Conservation (phyloP, 2,329 filamentous ascomycete genomes). For the Cladosporium sp. region DNA sequence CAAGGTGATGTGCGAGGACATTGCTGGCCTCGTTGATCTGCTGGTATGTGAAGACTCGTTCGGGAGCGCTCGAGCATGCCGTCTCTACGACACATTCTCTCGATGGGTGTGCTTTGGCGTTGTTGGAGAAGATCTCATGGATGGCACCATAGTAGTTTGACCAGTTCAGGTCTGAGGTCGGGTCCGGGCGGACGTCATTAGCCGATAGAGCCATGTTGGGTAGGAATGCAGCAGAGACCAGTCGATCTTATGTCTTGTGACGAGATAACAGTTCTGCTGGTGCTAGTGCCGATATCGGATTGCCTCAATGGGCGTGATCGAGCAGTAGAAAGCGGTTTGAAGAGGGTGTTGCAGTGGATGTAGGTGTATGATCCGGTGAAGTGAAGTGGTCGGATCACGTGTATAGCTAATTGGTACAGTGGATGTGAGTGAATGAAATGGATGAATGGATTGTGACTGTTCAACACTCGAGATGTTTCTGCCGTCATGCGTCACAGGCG, state of each 20-base stretch:
- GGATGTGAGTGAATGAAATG: not conserved
- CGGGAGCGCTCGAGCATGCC: slow-evolving; percentile 45
- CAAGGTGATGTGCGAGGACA: slow-evolving; percentile 74
- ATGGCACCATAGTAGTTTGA: slow-evolving; percentile 65
- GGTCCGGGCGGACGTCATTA: slow-evolving; percentile 55
- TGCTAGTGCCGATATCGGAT: slow-evolving; percentile 16
- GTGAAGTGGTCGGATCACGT: not conserved
- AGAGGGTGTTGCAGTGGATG: not conserved
- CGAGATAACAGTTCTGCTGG: slow-evolving; percentile 12
- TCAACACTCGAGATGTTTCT: not conserved
- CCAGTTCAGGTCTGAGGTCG: slow-evolving; percentile 68
- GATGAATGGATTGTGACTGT: not conserved
- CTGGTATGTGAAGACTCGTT: slow-evolving; percentile 69
- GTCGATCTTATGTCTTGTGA: slow-evolving; percentile 15
- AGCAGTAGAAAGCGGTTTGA: not conserved
- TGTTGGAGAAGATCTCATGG: slow-evolving; percentile 67
- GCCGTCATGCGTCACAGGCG: slow-evolving; percentile 8
- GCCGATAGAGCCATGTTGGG: slow-evolving; percentile 30
- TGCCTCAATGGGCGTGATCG: slow-evolving; percentile 11
- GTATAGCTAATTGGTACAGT: not conserved
- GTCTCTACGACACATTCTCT: slow-evolving; percentile 69
- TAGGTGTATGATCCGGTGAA: not conserved
- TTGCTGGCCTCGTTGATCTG: slow-evolving; percentile 88
- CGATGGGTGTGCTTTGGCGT: slow-evolving; percentile 69
- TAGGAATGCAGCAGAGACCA: slow-evolving; percentile 11